Conservation (phyloP, 805 yeast species). For the Maudiozyma serrabonitensis region DNA sequence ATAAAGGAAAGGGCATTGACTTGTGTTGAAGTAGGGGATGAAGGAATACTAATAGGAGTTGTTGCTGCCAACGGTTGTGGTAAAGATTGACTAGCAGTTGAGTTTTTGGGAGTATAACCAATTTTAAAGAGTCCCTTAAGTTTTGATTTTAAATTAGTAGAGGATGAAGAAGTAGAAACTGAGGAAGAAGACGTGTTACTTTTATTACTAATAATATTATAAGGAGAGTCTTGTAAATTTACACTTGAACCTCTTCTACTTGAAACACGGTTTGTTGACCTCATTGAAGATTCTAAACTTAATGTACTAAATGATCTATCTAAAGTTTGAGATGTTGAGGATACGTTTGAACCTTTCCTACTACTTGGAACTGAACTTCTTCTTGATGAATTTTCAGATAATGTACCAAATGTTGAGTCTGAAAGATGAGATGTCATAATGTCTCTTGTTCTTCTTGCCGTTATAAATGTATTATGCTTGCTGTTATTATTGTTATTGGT, state of each 20-base stretch:
- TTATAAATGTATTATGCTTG: neutral
- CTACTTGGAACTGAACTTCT: neutral
- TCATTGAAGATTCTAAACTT: neutral
- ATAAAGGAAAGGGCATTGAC: neutral
- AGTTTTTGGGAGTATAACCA: neutral
- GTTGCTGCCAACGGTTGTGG: neutral
- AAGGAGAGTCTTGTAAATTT: neutral
- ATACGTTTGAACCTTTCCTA: neutral
- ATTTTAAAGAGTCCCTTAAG: conserved; percentile 1
- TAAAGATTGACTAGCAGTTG: neutral
- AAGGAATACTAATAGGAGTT: neutral
- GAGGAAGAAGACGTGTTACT: neutral
- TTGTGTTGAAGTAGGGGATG: neutral
- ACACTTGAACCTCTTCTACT: neutral
- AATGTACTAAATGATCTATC: neutral
- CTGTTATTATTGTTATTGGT: neutral
- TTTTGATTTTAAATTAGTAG: neutral
- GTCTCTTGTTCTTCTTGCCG: neutral
- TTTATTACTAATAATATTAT: neutral
- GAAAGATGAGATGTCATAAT: neutral
- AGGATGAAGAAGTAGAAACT: neutral
- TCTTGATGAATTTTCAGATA: neutral
- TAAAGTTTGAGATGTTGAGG: neutral
- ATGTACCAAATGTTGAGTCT: neutral
- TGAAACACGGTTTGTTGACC: neutral